Conservation (phyloP, 1,284 basidiomycete species). For the Ustilago shanxiensis region DNA sequence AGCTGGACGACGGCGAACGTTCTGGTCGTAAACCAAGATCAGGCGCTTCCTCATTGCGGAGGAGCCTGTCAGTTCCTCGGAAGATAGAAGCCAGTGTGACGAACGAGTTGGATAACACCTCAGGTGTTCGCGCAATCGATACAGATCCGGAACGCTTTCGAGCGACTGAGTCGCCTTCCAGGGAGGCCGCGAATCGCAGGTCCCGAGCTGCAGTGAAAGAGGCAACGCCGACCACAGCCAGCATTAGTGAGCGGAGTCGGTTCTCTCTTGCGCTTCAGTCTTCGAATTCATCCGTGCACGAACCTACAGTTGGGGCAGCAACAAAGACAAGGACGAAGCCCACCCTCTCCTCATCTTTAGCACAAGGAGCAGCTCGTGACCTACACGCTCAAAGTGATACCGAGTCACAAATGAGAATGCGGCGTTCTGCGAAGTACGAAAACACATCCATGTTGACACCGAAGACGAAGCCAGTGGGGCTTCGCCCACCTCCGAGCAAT, state of each 20-base stretch:
- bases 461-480: background rate
- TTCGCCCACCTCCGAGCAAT: constrained; percentile 12
- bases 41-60: background rate
- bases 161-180: constrained; percentile 13
- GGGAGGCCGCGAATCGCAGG: constrained; percentile 14
- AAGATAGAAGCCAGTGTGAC: constrained; percentile 2
- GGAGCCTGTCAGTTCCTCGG: constrained; percentile 4
- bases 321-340: background rate
- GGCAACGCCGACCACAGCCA: constrained; percentile 17
- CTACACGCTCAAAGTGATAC: constrained; percentile 11
- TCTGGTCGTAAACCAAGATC: background rate
- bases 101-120: background rate
- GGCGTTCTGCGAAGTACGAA: constrained; percentile 34
- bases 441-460: background rate
- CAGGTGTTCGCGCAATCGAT: background rate
- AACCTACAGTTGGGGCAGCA: background rate
- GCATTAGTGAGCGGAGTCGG: constrained; percentile 25
- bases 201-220: background rate
- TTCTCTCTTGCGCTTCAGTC: constrained; percentile 31
- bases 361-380: background rate
- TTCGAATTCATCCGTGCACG: constrained; percentile 20
- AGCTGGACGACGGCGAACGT: constrained; percentile 6
- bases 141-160: background rate
- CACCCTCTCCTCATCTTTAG: constrained; percentile 19
- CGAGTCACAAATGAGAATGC: constrained; percentile 15